Percentiles rank a stretch among this genome's conserved stretches.
Evolutionary conservation across 371 early-diverging fungal species (phyloP).

Genomic region (Mortierella polycephala): DNA sequence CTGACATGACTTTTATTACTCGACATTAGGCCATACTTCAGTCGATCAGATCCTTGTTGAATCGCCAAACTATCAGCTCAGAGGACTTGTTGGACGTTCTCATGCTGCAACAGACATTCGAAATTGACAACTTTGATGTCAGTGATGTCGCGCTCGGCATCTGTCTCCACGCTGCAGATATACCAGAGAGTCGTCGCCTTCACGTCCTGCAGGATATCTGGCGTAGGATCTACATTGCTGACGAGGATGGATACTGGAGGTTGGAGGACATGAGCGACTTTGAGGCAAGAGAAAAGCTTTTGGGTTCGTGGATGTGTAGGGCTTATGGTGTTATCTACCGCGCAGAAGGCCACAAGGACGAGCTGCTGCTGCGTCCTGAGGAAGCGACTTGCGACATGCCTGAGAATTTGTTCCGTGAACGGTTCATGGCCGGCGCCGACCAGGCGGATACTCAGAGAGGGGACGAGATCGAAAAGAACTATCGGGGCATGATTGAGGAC

Average conservation of each 20-base stretch:
- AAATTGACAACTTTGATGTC: slow-evolving; percentile 31
- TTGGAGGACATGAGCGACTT: slow-evolving; percentile 22
- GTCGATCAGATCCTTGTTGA: slow-evolving; percentile 19
- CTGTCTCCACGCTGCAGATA: slow-evolving; percentile 39
- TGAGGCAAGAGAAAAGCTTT: slow-evolving; percentile 27
- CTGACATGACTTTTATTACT: background rate
- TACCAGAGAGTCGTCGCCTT: slow-evolving; percentile 42
- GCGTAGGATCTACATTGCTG: slow-evolving; percentile 41
- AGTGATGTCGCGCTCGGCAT: slow-evolving; percentile 34
- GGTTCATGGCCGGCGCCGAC: slow-evolving; percentile 6
- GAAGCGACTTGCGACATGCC: slow-evolving; percentile 36
- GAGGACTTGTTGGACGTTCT: slow-evolving; percentile 47
- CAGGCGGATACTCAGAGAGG: background rate
- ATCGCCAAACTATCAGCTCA: slow-evolving; percentile 27
- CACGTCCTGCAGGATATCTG: slow-evolving; percentile 49
- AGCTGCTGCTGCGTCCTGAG: slow-evolving; percentile 33
- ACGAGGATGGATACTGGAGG: slow-evolving; percentile 20
- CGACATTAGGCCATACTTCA: slow-evolving; percentile 12
- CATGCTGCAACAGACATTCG: slow-evolving; percentile 32
- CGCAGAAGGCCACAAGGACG: slow-evolving; percentile 37
- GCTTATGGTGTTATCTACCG: slow-evolving; percentile 32
- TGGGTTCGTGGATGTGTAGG: slow-evolving; percentile 33
- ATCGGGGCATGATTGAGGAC: slow-evolving; percentile 25
- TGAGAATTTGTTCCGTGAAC: slow-evolving; percentile 30
- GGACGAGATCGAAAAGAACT: background rate